Conservation (phyloP, 78 protist species). For the Speleostelium caveatum region DNA sequence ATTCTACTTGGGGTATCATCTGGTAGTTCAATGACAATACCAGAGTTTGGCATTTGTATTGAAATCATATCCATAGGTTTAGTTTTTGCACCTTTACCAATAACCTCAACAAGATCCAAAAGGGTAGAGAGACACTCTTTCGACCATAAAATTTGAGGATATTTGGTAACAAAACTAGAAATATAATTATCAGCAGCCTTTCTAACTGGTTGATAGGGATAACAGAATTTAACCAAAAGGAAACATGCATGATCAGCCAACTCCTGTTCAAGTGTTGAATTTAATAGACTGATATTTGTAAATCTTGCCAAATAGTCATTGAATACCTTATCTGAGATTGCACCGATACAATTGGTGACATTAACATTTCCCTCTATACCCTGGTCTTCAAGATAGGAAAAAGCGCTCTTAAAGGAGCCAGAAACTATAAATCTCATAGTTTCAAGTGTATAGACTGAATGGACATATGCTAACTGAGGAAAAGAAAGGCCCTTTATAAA, state of each 20-base stretch:
- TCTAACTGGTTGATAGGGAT: slow-evolving; percentile 55
- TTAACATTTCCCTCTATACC: slow-evolving; percentile 47
- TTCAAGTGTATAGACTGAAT: slow-evolving; percentile 72
- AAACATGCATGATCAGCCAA: slow-evolving; percentile 19
- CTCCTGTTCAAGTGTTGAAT: slow-evolving; percentile 5
- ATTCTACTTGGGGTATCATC: slow-evolving; percentile 62
- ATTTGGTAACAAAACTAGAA: slow-evolving; percentile 49
- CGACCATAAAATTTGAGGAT: slow-evolving; percentile 81
- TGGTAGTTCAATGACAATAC: slow-evolving; percentile 22
- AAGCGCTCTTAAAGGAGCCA: slow-evolving; percentile 48
- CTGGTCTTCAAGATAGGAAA: slow-evolving; percentile 78
- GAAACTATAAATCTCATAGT: slow-evolving; percentile 48
- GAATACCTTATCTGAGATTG: slow-evolving; percentile 58
- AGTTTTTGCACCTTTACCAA: slow-evolving; percentile 55
- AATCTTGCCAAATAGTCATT: slow-evolving; percentile 24
- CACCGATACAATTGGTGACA: slow-evolving; percentile 41
- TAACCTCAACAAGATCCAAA: slow-evolving; percentile 68
- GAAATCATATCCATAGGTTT: slow-evolving; percentile 80
- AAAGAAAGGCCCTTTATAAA: slow-evolving; percentile 43
- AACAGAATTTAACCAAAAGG: slow-evolving; percentile 70
- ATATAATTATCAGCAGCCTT: slow-evolving; percentile 78
- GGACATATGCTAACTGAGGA: slow-evolving; percentile 47
- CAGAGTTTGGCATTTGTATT: slow-evolving; percentile 4
- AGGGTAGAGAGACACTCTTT: slow-evolving; percentile 62
- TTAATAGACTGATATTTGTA: background rate